Base-by-base conservation (phyloP, 192 early-diverging fungal species). In the Backusella tuberculispora region DNA sequence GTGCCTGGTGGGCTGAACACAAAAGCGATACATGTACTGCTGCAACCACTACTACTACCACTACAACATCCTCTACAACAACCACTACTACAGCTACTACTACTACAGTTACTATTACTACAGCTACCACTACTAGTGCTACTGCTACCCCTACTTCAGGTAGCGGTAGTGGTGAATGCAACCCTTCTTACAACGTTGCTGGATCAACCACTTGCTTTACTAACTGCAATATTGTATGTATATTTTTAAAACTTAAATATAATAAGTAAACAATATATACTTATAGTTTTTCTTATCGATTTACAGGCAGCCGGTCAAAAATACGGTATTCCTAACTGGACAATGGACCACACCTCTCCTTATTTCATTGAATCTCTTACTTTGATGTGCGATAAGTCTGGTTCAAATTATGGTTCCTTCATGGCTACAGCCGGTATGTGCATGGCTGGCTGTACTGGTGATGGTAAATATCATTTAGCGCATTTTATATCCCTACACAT, bases 351-450 rank as follows among this genome's bases (percentile, higher is more conserved):
- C 34, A 64, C 26, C 3, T 64, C 63, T 64, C 29, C 26, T 2
- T 10, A 37, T 4, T 64, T 64, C 63, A 37, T 64, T 4, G 29
- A 10, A 15, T 64, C 63, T 37, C 63, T 64, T 13, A 64, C 63
- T 14, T 10, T 64, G 4, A 64, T 64, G 63, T 64, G 63, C 34
- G 34, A 64, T 64, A 64, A 38, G 12, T 9, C 2, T 1, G 34
- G 63, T 15, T 37, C 63, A 1, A 64, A 64, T 12, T 64, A 64
- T 14, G 63, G 63, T 64, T 37, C 29, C 12, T 64, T 64, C 63
- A 64, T 64, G 63, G 63, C 63, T 12, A 64, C 63, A 13, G 63
- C 63, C 37, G 63, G 63, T 15, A 64, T 64, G 63, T 64, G 63
- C 13, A 64, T 64, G 63, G 26, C 34, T 14, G 63, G 26, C 2